Percentiles rank a stretch among this genome's conserved stretches.
Conservation (phyloP, 2,329 filamentous ascomycete genomes). For the Graphilbum sp. region DNA sequence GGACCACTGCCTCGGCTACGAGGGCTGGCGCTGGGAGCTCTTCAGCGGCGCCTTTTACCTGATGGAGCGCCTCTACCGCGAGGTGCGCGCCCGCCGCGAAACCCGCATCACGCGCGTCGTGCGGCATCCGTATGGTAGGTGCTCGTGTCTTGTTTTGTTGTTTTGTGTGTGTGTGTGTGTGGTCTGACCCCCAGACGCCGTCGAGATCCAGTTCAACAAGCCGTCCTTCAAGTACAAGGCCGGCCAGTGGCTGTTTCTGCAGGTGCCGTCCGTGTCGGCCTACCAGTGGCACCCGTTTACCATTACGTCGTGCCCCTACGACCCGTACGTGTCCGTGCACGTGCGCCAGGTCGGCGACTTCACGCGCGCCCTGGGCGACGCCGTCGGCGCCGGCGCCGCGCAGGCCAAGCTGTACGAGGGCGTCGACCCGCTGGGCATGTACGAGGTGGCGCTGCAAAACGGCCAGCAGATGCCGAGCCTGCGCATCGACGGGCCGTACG, state of each 20-base stretch:
- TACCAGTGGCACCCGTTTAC: slow-evolving; percentile 98
- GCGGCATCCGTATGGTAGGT: slow-evolving; percentile 86
- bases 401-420: slow-evolving; percentile 83
- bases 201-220: slow-evolving; percentile 95
- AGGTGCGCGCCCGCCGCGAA: slow-evolving; percentile 65
- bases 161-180: background rate
- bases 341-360: slow-evolving; percentile 96
- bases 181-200: slow-evolving; percentile 51
- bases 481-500: slow-evolving; percentile 88
- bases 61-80: slow-evolving; percentile 75
- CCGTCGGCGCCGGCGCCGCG: slow-evolving; percentile 76
- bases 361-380: slow-evolving; percentile 82
- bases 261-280: slow-evolving; percentile 73
- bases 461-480: slow-evolving; percentile 83
- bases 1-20: slow-evolving; percentile 85
- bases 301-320: slow-evolving; percentile 94
- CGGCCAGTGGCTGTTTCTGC: slow-evolving; percentile 94
- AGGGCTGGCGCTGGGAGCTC: slow-evolving; percentile 95
- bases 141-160: too few species aligned
- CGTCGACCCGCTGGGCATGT: slow-evolving; percentile 89
- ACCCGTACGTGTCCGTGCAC: slow-evolving; percentile 87
- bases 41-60: slow-evolving; percentile 76
- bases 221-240: slow-evolving; percentile 96
- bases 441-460: slow-evolving; percentile 88
- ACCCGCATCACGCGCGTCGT: slow-evolving; percentile 90